Evolutionary conservation across 257 asterid species (phyloP).

Genomic region (Gentiana straminea): DNA sequence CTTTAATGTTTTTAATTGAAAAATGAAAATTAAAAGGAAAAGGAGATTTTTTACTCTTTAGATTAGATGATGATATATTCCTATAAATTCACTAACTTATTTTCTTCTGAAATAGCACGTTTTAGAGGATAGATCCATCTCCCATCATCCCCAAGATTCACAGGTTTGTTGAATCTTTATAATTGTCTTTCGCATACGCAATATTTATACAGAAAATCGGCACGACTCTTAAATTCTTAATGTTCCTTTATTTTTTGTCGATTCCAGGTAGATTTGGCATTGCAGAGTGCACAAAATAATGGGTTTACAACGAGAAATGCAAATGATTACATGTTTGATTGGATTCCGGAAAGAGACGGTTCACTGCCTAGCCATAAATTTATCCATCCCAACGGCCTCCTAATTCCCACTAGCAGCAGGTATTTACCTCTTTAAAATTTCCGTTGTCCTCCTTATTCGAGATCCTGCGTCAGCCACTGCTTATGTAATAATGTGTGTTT

Average conservation of each 20-base stretch:
- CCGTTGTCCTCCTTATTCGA: too few species aligned
- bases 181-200: not conserved
- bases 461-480: too few species aligned
- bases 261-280: conserved; percentile 40
- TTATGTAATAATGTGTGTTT: too few species aligned
- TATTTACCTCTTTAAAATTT: too few species aligned
- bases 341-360: conserved; percentile 71
- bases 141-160: conserved; percentile 35
- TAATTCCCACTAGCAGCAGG: conserved; percentile 40
- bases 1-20: not conserved
- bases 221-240: not conserved
- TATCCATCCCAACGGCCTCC: conserved; percentile 57
- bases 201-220: not conserved
- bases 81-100: not conserved
- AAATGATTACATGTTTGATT: conserved; percentile 33
- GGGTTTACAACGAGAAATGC: conserved; percentile 28
- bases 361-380: conserved; percentile 60
- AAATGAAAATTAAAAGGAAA: not conserved
- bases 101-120: conserved; percentile 28
- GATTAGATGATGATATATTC: not conserved
- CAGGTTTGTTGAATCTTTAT: conserved; percentile 23
- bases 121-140: conserved; percentile 41
- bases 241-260: not conserved
- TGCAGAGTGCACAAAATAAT: conserved; percentile 23
- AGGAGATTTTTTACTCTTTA: too few species aligned